Conservation (phyloP, 768 basidiomycete species). For the Russula vinacea region DNA sequence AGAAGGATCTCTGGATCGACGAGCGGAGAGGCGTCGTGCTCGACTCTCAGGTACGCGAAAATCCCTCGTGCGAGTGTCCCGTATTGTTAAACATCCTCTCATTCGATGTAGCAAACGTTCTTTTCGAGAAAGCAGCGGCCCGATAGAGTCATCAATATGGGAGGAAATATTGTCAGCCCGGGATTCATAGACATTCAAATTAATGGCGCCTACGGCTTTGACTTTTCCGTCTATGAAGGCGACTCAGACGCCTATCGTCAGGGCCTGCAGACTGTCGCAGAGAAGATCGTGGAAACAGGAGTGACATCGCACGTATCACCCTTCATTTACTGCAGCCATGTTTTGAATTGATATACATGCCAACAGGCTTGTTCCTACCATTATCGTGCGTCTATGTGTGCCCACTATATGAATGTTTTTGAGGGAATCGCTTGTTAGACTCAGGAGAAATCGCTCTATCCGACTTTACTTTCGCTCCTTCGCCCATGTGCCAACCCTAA, state of each 20-base stretch:
- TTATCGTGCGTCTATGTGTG: slow-evolving; percentile 54
- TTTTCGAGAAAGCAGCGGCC: slow-evolving; percentile 61
- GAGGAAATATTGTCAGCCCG: slow-evolving; percentile 79
- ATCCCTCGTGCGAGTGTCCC: neutral
- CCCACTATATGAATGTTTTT: neutral
- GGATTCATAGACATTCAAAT: slow-evolving; percentile 87
- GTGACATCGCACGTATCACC: slow-evolving; percentile 71
- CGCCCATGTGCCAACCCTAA: slow-evolving; percentile 59
- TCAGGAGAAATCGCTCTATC: slow-evolving; percentile 72
- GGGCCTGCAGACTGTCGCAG: slow-evolving; percentile 68
- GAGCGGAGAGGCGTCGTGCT: slow-evolving; percentile 68
- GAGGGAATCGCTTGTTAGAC: slow-evolving; percentile 47
- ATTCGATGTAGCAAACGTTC: slow-evolving; percentile 55
- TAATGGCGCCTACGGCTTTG: slow-evolving; percentile 86
- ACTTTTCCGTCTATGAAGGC: slow-evolving; percentile 79
- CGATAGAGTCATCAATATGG: slow-evolving; percentile 60
- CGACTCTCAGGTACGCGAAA: slow-evolving; percentile 58
- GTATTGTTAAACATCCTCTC: slow-evolving; percentile 17
- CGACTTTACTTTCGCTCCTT: slow-evolving; percentile 63
- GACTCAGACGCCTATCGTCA: slow-evolving; percentile 63
- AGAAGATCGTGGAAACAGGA: slow-evolving; percentile 80
- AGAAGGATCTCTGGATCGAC: slow-evolving; percentile 82
- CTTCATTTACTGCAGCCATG: slow-evolving; percentile 17
- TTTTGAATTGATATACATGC: neutral
- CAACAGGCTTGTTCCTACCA: slow-evolving; percentile 35